Base-by-base conservation (phyloP, 345 rosid species). In the Melaleuca alternifolia region DNA sequence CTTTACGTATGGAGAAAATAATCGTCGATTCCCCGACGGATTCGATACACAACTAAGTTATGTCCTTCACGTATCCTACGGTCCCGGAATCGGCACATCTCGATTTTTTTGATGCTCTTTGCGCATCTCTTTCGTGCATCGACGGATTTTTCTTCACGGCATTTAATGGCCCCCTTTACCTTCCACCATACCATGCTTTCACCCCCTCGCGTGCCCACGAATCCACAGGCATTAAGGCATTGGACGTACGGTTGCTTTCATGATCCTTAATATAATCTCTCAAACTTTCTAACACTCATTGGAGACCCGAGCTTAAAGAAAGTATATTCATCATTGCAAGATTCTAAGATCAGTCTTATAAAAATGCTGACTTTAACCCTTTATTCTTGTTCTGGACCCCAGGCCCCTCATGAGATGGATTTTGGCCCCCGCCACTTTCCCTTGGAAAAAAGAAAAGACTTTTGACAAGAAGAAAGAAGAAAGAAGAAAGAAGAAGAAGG, bases 401-500 rank as follows among this genome's bases (percentile, higher is more conserved):
- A 15, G 41, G 28, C 20, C 37, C 44, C 77, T 30, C 14, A 30
- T 65, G 9, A 30, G 44, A 65, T 65, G 0, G 77, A 65, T 65
- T 65, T 65, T 65, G 54, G 44, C 77, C 77, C 77, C 77, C 46
- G 8, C 77, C 23, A 28, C 77, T 33, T 62, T 33, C 77, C 20
- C 77, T 62, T n/a, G n/a, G 41, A 2, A 41, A 41, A 41, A 7
- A 15, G 15, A 30, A 65, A 3, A 54, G 7, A 18, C 3, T 57
- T 59, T n/a, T 0, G 18, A 12, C 41, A 41, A 2, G 4, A 4
- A 33, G 33, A 33, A 33, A 18, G 16, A 15, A 6, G 1, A 4
- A 41, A 9, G 9, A 12, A 33, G 33, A 33, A 33, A 18, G 16
- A 15, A 6, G 2, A n/a, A n/a, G 10, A 18, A 21, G n/a, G n/a